phyloP scores from a whole-genome alignment of 164 flowering plant species.

The Dillenia turbinata region DNA sequence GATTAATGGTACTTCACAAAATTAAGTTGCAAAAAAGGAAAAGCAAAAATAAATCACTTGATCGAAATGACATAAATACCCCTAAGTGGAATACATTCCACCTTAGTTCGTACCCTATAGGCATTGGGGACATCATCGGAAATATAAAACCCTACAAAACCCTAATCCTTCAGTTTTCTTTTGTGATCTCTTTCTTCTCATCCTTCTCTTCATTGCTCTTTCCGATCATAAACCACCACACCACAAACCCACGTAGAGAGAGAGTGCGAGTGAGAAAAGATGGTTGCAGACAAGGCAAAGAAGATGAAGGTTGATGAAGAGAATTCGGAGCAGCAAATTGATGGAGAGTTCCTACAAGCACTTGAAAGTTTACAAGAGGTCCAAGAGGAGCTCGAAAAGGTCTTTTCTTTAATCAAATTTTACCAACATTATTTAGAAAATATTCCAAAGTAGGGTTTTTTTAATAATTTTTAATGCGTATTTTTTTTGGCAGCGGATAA shows the following conservation, averaged over 20 bases:
- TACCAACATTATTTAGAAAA: neutral
- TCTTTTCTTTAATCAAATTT: constrained; percentile 1
- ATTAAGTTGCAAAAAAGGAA: too few species aligned
- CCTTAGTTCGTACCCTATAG: too few species aligned
- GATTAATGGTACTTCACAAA: too few species aligned
- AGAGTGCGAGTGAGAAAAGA: constrained; percentile 2
- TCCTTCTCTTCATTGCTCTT: too few species aligned
- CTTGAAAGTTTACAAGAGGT: constrained; percentile 72
- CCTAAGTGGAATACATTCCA: too few species aligned
- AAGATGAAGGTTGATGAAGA: constrained; percentile 48
- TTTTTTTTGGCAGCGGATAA: too few species aligned
- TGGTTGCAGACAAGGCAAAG: constrained; percentile 64
- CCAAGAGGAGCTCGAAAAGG: constrained; percentile 77
- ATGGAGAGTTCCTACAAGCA: constrained; percentile 52
- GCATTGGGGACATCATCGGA: too few species aligned
- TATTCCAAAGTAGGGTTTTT: neutral
- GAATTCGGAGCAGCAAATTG: constrained; percentile 35
- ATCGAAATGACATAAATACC: too few species aligned
- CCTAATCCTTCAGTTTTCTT: constrained; percentile 19
- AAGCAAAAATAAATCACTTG: too few species aligned
- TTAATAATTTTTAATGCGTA: neutral
- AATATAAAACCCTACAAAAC: constrained; percentile 19
- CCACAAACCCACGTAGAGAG: neutral
- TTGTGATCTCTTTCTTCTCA: neutral
- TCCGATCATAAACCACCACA: too few species aligned